phyloP scores from a whole-genome alignment of 140 eudicot species.

The Senecio squalidus region DNA sequence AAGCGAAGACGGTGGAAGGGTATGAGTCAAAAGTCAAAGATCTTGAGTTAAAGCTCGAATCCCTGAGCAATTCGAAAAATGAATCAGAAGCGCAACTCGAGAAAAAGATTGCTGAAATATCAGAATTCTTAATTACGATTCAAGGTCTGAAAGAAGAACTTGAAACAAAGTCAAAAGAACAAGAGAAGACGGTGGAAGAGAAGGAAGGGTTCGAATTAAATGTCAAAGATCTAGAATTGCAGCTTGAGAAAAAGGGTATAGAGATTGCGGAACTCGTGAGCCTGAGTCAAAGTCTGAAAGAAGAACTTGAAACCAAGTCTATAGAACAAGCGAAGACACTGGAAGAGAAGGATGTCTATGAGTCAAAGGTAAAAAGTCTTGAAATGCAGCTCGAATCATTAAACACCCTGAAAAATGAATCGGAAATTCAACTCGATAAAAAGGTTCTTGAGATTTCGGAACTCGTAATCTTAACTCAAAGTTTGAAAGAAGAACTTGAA shows the following conservation, averaged over 20 bases:
- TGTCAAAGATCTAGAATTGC: slow-evolving; percentile 24
- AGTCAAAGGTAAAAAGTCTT: slow-evolving; percentile 23
- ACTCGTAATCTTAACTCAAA: background rate
- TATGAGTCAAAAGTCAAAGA: slow-evolving; percentile 32
- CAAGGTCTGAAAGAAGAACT: slow-evolving; percentile 19
- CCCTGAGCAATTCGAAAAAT: slow-evolving; percentile 11
- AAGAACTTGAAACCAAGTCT: slow-evolving; percentile 38
- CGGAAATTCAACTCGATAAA: slow-evolving; percentile 9
- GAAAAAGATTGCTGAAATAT: slow-evolving; percentile 12
- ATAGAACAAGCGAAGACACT: slow-evolving; percentile 13
- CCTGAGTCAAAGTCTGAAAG: too few relatives aligned
- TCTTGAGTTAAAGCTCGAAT: slow-evolving; percentile 25
- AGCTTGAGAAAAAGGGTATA: slow-evolving; percentile 22
- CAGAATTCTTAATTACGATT: background rate
- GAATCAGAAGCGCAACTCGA: slow-evolving; percentile 5
- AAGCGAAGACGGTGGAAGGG: slow-evolving; percentile 31
- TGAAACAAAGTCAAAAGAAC: slow-evolving; percentile 24
- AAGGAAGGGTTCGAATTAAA: slow-evolving; percentile 14
- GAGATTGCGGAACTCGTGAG: slow-evolving; percentile 38
- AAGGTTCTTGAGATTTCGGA: slow-evolving; percentile 13
- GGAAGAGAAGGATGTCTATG: slow-evolving; percentile 23
- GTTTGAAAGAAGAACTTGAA: slow-evolving; percentile 20
- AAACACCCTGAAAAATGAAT: slow-evolving; percentile 13
- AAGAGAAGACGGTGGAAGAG: slow-evolving; percentile 14
- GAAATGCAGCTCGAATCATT: slow-evolving; percentile 21